Conservation (phyloP, 352 stramenopile species). For the Globisporangium uncinulatum region DNA sequence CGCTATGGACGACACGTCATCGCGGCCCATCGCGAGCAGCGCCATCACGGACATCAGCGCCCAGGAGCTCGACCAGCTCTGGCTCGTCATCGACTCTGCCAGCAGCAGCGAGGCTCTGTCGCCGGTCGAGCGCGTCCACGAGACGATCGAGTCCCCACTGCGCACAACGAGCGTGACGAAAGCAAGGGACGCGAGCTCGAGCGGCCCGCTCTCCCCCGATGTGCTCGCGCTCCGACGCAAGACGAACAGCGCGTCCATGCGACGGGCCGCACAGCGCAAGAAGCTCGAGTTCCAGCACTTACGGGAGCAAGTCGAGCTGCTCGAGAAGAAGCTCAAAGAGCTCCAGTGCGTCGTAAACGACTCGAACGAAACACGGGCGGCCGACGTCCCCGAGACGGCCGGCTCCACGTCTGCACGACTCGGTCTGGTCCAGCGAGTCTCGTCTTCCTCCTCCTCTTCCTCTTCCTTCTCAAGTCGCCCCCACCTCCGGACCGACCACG, state of each 20-base stretch:
- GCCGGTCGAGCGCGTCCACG: neutral
- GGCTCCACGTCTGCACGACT: neutral
- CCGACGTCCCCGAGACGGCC: constrained; percentile 7
- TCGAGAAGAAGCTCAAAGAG: constrained; percentile 4
- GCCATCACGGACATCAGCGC: neutral
- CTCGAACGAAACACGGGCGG: neutral
- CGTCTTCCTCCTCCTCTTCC: too few species aligned
- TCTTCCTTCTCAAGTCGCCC: too few species aligned
- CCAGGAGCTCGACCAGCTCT: neutral
- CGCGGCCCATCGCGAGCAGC: too few species aligned
- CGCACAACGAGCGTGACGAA: too few species aligned
- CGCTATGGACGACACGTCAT: too few species aligned
- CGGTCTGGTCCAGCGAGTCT: too few species aligned
- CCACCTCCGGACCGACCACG: neutral
- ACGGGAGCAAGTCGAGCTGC: constrained; percentile 13
- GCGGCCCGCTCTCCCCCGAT: too few species aligned
- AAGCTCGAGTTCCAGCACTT: constrained; percentile 8
- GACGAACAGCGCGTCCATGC: constrained; percentile 32
- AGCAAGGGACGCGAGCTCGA: too few species aligned
- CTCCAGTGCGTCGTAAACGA: neutral
- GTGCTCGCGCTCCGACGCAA: constrained; percentile 8
- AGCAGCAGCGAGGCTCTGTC: neutral
- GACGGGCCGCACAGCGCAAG: constrained; percentile 20
- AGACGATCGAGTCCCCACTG: too few species aligned
- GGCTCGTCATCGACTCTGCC: neutral